These are phyloP conservation scores for Suillus subaureus DNA, from an alignment of 768 basidiomycete genomes.

Conservation along the genomic window DNA sequence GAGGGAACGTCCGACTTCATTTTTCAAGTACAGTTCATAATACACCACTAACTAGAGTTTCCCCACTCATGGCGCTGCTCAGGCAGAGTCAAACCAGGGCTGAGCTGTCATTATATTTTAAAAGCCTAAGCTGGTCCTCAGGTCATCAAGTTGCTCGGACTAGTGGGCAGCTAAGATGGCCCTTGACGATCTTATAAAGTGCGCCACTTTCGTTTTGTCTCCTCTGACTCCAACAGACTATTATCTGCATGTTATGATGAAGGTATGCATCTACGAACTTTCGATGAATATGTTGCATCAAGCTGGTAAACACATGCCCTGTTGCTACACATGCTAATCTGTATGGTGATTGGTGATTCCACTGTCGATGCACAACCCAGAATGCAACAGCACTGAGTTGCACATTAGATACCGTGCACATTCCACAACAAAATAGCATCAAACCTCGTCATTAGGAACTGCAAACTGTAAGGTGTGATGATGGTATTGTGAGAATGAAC, in stretches of 20 bases:
- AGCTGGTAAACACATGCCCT: not conserved
- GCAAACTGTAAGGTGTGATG: too few relatives aligned
- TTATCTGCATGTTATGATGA: not conserved
- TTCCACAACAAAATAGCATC: too few relatives aligned
- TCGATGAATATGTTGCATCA: not conserved
- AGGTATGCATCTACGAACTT: not conserved
- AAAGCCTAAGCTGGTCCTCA: not conserved
- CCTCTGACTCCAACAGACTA: slow-evolving; percentile 53
- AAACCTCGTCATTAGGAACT: too few relatives aligned
- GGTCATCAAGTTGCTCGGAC: slow-evolving; percentile 53
- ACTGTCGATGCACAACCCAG: not conserved
- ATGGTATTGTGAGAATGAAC: too few relatives aligned
- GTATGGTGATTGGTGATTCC: not conserved
- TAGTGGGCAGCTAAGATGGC: slow-evolving; percentile 91
- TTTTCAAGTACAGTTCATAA: not conserved
- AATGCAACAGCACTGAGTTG: not conserved
- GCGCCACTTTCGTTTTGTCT: slow-evolving; percentile 26
- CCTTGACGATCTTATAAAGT: slow-evolving; percentile 89
- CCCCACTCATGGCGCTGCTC: not conserved
- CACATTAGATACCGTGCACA: slow-evolving; percentile 27
- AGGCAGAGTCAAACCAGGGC: too few relatives aligned
- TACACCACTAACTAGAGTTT: not conserved
- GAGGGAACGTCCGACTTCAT: not conserved
- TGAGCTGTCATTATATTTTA: not conserved
- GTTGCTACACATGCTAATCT: not conserved